A percentile compares a stretch with the other conserved stretches of the same genome.
Evolutionary conservation across 768 basidiomycete genomes (phyloP).

Genomic region (Naganishia kalamii): DNA sequence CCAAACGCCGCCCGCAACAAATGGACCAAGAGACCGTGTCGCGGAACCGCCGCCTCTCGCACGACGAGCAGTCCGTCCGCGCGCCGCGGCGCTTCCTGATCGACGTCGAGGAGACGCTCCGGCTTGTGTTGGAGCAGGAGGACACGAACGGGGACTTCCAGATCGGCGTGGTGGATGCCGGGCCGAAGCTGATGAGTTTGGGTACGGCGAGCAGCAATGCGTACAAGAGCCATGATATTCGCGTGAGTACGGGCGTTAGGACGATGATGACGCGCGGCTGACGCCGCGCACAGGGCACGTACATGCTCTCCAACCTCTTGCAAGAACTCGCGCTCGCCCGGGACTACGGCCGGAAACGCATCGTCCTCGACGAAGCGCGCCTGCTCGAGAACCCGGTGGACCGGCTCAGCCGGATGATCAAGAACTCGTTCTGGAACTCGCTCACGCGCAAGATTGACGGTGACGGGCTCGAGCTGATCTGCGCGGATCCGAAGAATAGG

Average conservation of each 20-base stretch:
- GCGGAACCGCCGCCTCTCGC: conserved; percentile 74
- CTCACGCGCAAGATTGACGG: conserved; percentile 94
- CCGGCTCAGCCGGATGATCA: conserved; percentile 93
- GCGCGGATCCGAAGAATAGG: conserved; percentile 95
- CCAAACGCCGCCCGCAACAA: conserved; percentile 62
- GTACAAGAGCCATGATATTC: conserved; percentile 93
- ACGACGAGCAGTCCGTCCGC: conserved; percentile 77
- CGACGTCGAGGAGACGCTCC: conserved; percentile 96
- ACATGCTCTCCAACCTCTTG: conserved; percentile 97
- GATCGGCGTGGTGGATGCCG: conserved; percentile 91
- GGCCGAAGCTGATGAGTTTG: conserved; percentile 90
- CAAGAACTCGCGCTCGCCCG: conserved; percentile 95
- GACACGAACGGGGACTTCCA: conserved; percentile 91
- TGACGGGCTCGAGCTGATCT: conserved; percentile 93
- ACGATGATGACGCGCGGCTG: background rate
- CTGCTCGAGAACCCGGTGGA: conserved; percentile 96
- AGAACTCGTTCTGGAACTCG: conserved; percentile 96
- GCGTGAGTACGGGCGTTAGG: conserved; percentile 52
- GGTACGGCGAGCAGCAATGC: conserved; percentile 97
- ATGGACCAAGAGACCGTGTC: conserved; percentile 72
- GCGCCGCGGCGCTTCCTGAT: conserved; percentile 85
- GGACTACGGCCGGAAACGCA: conserved; percentile 88
- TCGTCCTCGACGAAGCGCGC: conserved; percentile 97
- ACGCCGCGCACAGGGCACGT: conserved; percentile 66
- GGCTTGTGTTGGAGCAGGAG: conserved; percentile 91